Evolutionary conservation across 1,284 basidiomycete genomes (phyloP), one percentile per base, ranked within the genome.

Genomic region (Leucoagaricus sp.): DNA sequence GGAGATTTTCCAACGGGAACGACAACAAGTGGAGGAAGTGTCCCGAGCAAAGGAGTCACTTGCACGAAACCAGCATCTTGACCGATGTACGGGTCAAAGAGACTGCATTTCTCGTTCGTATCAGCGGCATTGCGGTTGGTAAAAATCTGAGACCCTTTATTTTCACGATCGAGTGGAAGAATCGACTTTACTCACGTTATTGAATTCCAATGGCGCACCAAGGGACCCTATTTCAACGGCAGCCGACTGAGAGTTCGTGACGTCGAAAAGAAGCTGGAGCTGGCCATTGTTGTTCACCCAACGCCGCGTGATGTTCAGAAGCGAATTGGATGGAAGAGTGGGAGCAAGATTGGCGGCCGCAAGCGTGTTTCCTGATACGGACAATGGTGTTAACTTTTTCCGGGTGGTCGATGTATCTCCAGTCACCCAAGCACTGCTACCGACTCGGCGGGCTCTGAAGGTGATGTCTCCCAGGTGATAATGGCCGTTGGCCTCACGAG

Each of bases 401-500:
- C 82, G 75, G n/a, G 74, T 64, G 10, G 75, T 65, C 9, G 82
- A 72, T 2, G 79, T 74, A 63, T 84, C 81, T 12, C 77, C 80
- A 44, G 63, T 74, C 29, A 73, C 67, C 82, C 82, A 84, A 13
- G 73, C 58, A 3, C 73, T 72, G 17, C 76, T 69, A 21, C 80
- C 81, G 7, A 74, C 75, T 31, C 69, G 66, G 19, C 83, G 75
- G 45, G 75, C 80, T 31, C 82, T 75, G 61, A 82, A 83, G 2
- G 81, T 82, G 49, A 84, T 71, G 60, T 85, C 82, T 2, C 83
- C 83, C 7, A 84, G 70, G 64, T 85, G 83, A 62, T 84, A 82
- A 60, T 81, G 78, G 2, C 76, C 72, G 58, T 84, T 77, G 49
- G 67, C 72, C 59, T 78, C 74, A 12, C 82, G 78, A 47, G 73